These are phyloP conservation scores for Ascomycota sp. DNA, from an alignment of 2,329 filamentous ascomycete genomes.

Conservation along the genomic window DNA sequence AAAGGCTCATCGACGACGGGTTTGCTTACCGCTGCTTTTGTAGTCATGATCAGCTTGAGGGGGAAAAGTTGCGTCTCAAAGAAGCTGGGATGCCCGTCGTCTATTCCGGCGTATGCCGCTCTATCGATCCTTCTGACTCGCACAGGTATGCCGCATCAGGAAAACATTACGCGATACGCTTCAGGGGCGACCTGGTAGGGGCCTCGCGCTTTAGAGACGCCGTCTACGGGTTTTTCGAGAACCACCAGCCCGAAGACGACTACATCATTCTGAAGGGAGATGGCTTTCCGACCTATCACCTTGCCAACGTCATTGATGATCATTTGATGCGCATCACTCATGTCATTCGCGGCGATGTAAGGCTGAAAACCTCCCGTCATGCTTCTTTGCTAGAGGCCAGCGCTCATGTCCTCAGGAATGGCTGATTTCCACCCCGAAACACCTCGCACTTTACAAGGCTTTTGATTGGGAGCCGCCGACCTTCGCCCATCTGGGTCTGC, in stretches of 20 bases:
- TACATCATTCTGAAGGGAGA: constrained; percentile 84
- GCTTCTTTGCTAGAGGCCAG: not conserved
- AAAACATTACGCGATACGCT: constrained; percentile 57
- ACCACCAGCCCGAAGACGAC: constrained; percentile 44
- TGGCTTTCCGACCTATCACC: constrained; percentile 85
- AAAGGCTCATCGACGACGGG: constrained; percentile 46
- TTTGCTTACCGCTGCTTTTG: constrained; percentile 92
- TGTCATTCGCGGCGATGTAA: constrained; percentile 68
- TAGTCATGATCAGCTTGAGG: constrained; percentile 46
- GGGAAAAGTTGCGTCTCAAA: constrained; percentile 42
- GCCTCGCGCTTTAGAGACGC: constrained; percentile 53
- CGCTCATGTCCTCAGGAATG: constrained; percentile 44
- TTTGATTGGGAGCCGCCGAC: constrained; percentile 52
- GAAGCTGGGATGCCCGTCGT: constrained; percentile 21
- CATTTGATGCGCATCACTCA: constrained; percentile 91
- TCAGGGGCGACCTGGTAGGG: constrained; percentile 35
- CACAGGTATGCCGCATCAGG: constrained; percentile 46
- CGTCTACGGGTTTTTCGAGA: constrained; percentile 52
- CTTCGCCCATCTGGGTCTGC: constrained; percentile 66
- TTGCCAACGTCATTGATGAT: constrained; percentile 93
- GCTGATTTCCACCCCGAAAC: constrained; percentile 78
- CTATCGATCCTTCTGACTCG: constrained; percentile 45
- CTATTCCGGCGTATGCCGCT: constrained; percentile 48
- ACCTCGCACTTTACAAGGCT: constrained; percentile 50
- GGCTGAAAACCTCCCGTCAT: constrained; percentile 4